phyloP scores from a whole-genome alignment of 2,329 filamentous ascomycete genomes.

The Tolypocladium cylindrosporum region DNA sequence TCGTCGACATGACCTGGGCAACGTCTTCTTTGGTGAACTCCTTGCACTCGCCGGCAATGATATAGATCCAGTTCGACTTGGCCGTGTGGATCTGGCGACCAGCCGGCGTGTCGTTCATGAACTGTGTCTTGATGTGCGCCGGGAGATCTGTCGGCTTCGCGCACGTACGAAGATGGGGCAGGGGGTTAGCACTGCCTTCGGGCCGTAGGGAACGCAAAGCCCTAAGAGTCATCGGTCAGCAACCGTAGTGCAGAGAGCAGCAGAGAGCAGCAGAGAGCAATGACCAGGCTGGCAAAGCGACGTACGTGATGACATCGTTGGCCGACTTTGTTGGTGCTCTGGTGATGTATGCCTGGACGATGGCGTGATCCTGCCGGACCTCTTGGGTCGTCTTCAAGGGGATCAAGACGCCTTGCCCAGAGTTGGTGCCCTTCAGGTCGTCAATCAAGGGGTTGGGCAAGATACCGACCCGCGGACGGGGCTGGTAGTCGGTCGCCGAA shows the following conservation, averaged over 20 bases:
- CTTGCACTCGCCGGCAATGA: constrained; percentile 41
- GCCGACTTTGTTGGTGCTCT: constrained; percentile 62
- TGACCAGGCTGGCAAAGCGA: neutral
- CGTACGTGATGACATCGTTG: constrained; percentile 61
- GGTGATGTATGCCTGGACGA: constrained; percentile 59
- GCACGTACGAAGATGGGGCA: constrained; percentile 66
- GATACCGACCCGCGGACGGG: constrained; percentile 6
- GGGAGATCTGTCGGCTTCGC: constrained; percentile 63
- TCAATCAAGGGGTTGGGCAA: constrained; percentile 27
- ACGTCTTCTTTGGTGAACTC: constrained; percentile 46
- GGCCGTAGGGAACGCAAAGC: constrained; percentile 46
- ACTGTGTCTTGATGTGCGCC: constrained; percentile 49
- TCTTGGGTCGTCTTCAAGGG: constrained; percentile 57
- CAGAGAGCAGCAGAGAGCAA: neutral
- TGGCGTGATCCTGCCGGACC: constrained; percentile 45
- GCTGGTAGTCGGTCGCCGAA: neutral
- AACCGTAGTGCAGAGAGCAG: too few relatives aligned
- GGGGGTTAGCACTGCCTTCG: constrained; percentile 52
- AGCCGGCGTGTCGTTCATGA: constrained; percentile 46
- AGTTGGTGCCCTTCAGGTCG: constrained; percentile 21
- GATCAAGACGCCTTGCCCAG: constrained; percentile 41
- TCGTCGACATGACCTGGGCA: constrained; percentile 29
- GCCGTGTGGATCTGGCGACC: constrained; percentile 48
- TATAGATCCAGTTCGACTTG: constrained; percentile 52
- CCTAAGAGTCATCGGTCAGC: constrained; percentile 24